Percentiles rank a stretch among this genome's conserved stretches.
These are phyloP conservation scores for Pisolithus albus DNA, from an alignment of 768 basidiomycete species.

Conservation along the genomic window DNA sequence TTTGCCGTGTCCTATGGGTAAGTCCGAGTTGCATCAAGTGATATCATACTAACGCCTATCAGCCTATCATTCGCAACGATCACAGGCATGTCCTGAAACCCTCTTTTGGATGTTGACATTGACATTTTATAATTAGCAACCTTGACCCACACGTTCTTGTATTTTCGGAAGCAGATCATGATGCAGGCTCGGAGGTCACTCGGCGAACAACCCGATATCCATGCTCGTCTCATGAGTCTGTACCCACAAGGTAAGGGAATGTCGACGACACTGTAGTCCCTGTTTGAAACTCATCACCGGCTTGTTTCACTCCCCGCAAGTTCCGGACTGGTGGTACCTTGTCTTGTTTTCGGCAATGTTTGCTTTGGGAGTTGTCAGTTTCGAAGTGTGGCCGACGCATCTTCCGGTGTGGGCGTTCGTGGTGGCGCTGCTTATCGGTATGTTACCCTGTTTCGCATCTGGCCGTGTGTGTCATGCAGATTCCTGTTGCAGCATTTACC, in stretches of 20 bases:
- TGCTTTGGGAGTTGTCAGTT: constrained; percentile 58
- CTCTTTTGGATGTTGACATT: neutral
- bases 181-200: constrained; percentile 61
- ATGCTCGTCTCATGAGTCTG: constrained; percentile 71
- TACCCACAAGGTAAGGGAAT: constrained; percentile 42
- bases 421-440: constrained; percentile 51
- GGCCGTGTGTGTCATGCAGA: neutral
- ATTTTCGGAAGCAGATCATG: constrained; percentile 77
- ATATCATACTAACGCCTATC: constrained; percentile 32
- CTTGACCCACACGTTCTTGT: constrained; percentile 37
- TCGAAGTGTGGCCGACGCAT: constrained; percentile 65
- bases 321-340: constrained; percentile 84
- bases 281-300: neutral
- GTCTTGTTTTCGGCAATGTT: constrained; percentile 67
- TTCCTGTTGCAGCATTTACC: constrained; percentile 26
- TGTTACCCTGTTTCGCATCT: neutral
- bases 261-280: too few species aligned
- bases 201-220: constrained; percentile 76
- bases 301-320: constrained; percentile 24
- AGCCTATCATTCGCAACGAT: constrained; percentile 79
- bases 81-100: constrained; percentile 40
- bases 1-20: constrained; percentile 29
- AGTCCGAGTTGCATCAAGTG: neutral
- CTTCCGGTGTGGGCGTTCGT: constrained; percentile 68
- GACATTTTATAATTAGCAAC: constrained; percentile 13